Base-by-base conservation (phyloP, 1,284 basidiomycete genomes). In the Rhizoctonia solani region DNA sequence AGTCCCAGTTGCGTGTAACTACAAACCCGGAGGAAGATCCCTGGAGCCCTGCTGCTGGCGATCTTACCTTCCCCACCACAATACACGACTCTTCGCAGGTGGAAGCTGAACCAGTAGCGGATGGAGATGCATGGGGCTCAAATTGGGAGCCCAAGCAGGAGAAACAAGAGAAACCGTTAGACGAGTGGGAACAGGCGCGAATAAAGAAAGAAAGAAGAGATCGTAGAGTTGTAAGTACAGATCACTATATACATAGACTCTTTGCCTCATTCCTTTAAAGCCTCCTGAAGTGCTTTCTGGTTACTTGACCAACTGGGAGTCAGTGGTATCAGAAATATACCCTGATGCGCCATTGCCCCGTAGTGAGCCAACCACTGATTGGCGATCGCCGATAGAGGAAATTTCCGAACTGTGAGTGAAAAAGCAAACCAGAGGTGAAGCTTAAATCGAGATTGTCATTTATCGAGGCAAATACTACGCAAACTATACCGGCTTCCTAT, bases 101-200 rank as follows among this genome's bases (percentile, higher is more conserved):
- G 16, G 59, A 53, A 29, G 49, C 30, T 2, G 59, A 53, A n/a
- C 34, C 49, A 37, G 21, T 41, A 41, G 34, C 25, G 27, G 27
- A 14, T 21, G 49, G 25, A 19, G 59, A 65, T 44, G 59, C 59
- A 34, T 65, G 59, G 59, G 59, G 49, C 5, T 52, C 59, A 1
- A 29, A 34, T 19, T 61, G 58, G 58, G 27, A 27, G 6, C 21
- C 46, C 4, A 61, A 39, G 30, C 44, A 30, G 16, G 59, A 53
- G 5, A 39, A 44, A 29, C 49, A 65, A 53, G 37, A 37, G 54
- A 6, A 9, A 21, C 59, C 59, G 44, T 47, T 49, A 21, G 59
- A 65, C 21, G 59, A 65, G 25, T 65, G 59, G 59, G 59, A 65
- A 44, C 34, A 41, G 39, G 59, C 59, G 30, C 59, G 59, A 16